phyloP scores from a whole-genome alignment of 345 rosid genomes.

The Eucalyptus paniculata region DNA sequence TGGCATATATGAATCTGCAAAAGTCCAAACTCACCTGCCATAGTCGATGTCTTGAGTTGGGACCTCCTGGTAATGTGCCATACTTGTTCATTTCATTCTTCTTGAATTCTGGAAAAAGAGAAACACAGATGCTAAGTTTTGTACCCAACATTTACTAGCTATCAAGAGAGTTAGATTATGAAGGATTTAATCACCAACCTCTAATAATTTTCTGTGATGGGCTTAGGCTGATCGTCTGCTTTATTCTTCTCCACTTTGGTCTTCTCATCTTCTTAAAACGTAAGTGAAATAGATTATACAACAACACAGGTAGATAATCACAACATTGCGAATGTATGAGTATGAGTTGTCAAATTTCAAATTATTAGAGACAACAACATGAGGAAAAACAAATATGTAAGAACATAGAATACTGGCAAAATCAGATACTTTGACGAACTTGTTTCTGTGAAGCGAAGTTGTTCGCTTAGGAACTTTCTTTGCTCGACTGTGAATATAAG shows the following conservation, averaged over 20 bases:
- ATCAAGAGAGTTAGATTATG: no score
- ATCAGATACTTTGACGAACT: constrained; percentile 19
- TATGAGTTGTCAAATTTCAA: neutral
- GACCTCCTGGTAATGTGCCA: constrained; percentile 10
- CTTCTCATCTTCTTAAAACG: constrained; percentile 3
- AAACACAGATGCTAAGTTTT: neutral
- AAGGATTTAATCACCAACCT: no score
- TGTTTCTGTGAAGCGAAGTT: constrained; percentile 2
- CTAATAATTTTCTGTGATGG: no score
- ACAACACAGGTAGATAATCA: neutral
- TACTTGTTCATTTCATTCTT: constrained; percentile 48
- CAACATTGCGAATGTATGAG: neutral
- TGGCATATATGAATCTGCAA: neutral
- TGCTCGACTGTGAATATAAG: neutral
- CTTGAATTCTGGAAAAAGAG: constrained; percentile 38
- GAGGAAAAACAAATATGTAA: no score
- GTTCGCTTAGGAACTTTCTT: neutral
- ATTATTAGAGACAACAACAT: neutral
- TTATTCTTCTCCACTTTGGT: no score
- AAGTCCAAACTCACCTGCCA: constrained; percentile 22
- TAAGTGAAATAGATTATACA: neutral
- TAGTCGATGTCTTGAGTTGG: constrained; percentile 12
- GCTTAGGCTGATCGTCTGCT: no score
- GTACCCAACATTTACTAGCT: neutral
- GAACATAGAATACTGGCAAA: constrained; percentile 12